These are phyloP conservation scores for Citrullus mucosospermus DNA, from an alignment of 306 rosid species.

Conservation along the genomic window DNA sequence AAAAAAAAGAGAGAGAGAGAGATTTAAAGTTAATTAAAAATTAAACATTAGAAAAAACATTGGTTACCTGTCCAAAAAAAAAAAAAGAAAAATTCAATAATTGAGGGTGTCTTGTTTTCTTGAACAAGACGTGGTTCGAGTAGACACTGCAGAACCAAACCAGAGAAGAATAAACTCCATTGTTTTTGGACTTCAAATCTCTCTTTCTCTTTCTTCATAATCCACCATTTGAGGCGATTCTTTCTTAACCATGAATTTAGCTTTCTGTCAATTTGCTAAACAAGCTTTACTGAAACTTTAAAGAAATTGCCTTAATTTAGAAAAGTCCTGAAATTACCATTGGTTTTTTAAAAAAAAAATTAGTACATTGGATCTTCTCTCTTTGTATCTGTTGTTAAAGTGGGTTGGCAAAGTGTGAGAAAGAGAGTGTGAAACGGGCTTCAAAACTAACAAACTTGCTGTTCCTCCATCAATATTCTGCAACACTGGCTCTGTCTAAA, in stretches of 20 bases:
- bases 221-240: background rate
- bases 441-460: slow-evolving; percentile 24
- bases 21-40: too few species aligned
- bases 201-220: background rate
- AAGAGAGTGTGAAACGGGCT: slow-evolving; percentile 79
- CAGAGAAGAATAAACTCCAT: background rate
- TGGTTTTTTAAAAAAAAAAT: background rate
- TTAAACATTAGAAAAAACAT: background rate
- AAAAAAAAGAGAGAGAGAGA: too few species aligned
- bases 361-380: background rate
- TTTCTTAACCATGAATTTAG: slow-evolving; percentile 9
- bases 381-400: background rate
- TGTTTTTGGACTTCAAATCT: background rate
- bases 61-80: background rate
- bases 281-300: background rate
- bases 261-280: background rate
- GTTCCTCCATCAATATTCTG: slow-evolving; percentile 19
- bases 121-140: background rate
- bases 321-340: background rate
- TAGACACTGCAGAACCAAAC: background rate
- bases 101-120: background rate
- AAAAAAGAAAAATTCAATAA: background rate
- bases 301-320: background rate
- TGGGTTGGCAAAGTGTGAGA: slow-evolving; percentile 88
- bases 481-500: slow-evolving; percentile 25